These are phyloP conservation scores for Globisporangium radiosum DNA, from an alignment of 352 stramenopile species.

Conservation along the genomic window DNA sequence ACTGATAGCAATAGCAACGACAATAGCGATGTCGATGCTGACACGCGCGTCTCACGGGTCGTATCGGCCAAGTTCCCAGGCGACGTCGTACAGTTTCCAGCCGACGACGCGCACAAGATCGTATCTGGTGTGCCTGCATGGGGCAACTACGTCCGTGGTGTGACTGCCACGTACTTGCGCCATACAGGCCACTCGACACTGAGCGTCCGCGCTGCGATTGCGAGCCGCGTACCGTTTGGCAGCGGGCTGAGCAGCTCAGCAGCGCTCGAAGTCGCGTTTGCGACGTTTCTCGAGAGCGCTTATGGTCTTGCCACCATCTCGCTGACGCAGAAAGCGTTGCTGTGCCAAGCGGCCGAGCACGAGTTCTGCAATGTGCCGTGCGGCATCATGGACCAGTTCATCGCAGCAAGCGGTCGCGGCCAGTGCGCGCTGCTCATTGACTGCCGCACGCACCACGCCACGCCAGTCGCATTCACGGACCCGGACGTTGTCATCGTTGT, in stretches of 20 bases:
- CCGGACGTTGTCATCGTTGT: conserved; percentile 81
- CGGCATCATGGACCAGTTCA: conserved; percentile 97
- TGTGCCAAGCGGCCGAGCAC: conserved; percentile 94
- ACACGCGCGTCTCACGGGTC: conserved; percentile 23
- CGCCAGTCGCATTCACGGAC: conserved; percentile 80
- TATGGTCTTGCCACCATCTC: conserved; percentile 48
- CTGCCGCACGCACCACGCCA: conserved; percentile 83
- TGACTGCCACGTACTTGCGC: conserved; percentile 88
- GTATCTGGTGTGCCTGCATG: conserved; percentile 59
- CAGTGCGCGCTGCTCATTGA: conserved; percentile 91
- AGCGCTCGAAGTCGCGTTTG: conserved; percentile 89
- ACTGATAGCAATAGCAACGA: not conserved
- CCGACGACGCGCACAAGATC: conserved; percentile 38
- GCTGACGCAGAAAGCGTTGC: conserved; percentile 77
- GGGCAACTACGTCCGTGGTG: conserved; percentile 93
- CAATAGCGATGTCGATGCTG: conserved; percentile 16
- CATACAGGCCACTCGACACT: conserved; percentile 41
- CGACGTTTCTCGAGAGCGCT: conserved; percentile 89
- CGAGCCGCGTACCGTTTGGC: conserved; percentile 90
- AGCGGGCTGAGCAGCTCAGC: conserved; percentile 90
- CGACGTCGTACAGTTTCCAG: conserved; percentile 40
- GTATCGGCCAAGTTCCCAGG: conserved; percentile 57
- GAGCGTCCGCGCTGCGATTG: conserved; percentile 80
- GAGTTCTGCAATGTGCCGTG: conserved; percentile 91
- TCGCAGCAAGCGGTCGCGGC: conserved; percentile 86